Evolutionary conservation across 257 asterid species (phyloP), one percentile per base, ranked within the genome.

Genomic region (Solanum chmielewskii): DNA sequence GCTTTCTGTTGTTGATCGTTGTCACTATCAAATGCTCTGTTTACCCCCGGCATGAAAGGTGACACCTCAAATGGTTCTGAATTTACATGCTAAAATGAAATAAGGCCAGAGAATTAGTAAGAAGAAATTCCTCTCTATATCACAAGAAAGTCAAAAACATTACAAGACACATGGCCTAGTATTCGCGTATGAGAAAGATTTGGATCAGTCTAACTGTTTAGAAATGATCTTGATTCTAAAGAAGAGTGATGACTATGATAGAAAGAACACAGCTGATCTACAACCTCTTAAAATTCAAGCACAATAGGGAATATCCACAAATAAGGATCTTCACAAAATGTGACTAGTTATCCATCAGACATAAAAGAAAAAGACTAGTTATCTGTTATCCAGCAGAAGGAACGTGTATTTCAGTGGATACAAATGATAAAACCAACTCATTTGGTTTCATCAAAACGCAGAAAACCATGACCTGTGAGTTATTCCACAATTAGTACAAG

Each of bases 11-110:
- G 96, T 90, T 90, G 92, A 85, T 96, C 98, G 87, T 89, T 89
- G 90, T 97, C 97, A 87, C 92, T 87, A 84, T 96, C 98, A 89
- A 88, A 91, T 85, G 96, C 94, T 91, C 92, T 96, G 86, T 94
- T 92, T 83, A 91, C 93, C 85, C 94, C 94, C 77, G 98, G 98
- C 96, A 96, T 94, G 93, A 95, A 97, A 88, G 99, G 99, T 62
- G 98, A 96, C 60, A 98, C 95, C 90, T 96, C 99, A 90, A 95
- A 97, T 42, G 98, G 98, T 89, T 96, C 99, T 69, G 97, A 91
- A 87, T 93, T 94, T 87, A 92, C 99, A 92, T 97, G 98, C 99
- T 97, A 94, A 88, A 92, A 89, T 82, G 60, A 86, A 90, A 84
- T 76, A 82, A 74, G 88, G 88, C 85, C 52, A 75, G 84, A 71